Evolutionary conservation across 495 filamentous ascomycete species (phyloP).

Genomic region (Penicillium goetzii): DNA sequence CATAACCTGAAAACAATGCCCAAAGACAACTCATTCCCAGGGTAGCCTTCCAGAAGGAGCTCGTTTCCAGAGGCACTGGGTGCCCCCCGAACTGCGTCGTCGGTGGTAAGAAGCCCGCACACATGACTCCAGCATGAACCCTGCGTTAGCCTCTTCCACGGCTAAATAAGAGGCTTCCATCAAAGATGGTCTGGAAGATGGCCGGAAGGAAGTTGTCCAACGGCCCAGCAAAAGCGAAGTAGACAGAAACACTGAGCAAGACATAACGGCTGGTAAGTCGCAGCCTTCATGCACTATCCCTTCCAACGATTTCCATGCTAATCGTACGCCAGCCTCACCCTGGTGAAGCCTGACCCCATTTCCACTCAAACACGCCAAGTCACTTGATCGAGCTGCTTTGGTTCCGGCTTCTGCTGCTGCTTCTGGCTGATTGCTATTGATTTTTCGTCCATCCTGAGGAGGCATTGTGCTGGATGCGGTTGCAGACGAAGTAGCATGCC

Average conservation of each 20-base stretch:
- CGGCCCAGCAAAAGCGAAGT: too few relatives aligned
- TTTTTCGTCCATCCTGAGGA: neutral
- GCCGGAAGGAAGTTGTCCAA: neutral
- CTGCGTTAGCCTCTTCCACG: neutral
- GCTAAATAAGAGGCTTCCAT: neutral
- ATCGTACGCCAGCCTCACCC: neutral
- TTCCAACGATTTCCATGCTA: neutral
- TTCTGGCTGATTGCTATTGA: neutral
- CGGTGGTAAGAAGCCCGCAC: neutral
- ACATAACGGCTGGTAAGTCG: neutral
- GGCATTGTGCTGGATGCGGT: neutral
- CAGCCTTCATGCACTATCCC: neutral
- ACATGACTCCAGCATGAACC: neutral
- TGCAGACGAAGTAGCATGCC: neutral
- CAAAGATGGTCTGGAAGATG: neutral
- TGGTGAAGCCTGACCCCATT: neutral
- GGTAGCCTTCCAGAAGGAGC: neutral
- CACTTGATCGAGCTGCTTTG: neutral
- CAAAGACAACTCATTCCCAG: neutral
- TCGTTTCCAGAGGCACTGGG: neutral
- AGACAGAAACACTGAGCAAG: neutral
- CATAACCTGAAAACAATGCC: neutral
- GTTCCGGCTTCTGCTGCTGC: neutral
- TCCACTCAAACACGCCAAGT: neutral
- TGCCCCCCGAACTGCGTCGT: neutral